Evolutionary conservation across 192 early-diverging fungal genomes (phyloP).

Genomic region (Chytriomyces sp.): DNA sequence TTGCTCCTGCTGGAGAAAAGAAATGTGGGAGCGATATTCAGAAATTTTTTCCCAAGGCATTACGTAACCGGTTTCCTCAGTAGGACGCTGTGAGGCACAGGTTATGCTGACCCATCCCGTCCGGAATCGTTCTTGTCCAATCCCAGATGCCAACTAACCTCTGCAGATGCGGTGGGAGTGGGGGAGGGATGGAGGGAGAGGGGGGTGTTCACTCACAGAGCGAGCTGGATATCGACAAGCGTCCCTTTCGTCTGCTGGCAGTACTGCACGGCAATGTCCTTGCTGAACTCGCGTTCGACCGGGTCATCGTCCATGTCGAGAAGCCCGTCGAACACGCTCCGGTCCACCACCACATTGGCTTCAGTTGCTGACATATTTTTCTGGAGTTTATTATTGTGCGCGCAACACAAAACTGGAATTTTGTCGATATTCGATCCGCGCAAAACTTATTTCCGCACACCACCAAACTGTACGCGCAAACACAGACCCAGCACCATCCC

Average conservation of each 20-base stretch:
- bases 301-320: slow-evolving; percentile 91
- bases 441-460: too few relatives aligned
- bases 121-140: too few relatives aligned
- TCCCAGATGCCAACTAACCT: too few relatives aligned
- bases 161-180: too few relatives aligned
- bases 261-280: slow-evolving; percentile 76
- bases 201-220: slow-evolving; percentile 51
- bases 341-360: slow-evolving; percentile 70
- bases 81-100: too few relatives aligned
- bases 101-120: too few relatives aligned
- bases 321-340: slow-evolving; percentile 84
- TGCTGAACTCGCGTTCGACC: slow-evolving; percentile 77
- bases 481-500: too few relatives aligned
- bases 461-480: too few relatives aligned
- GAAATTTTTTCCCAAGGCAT: too few relatives aligned
- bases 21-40: background rate
- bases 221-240: slow-evolving; percentile 75
- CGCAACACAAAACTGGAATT: too few relatives aligned
- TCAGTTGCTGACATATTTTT: slow-evolving; percentile 4
- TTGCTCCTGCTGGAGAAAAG: slow-evolving; percentile 51
- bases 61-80: background rate
- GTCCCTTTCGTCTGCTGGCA: slow-evolving; percentile 84
- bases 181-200: background rate
- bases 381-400: background rate
- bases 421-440: too few relatives aligned